Conservation (phyloP, 2,329 filamentous ascomycete genomes). For the Xylaria sp. region DNA sequence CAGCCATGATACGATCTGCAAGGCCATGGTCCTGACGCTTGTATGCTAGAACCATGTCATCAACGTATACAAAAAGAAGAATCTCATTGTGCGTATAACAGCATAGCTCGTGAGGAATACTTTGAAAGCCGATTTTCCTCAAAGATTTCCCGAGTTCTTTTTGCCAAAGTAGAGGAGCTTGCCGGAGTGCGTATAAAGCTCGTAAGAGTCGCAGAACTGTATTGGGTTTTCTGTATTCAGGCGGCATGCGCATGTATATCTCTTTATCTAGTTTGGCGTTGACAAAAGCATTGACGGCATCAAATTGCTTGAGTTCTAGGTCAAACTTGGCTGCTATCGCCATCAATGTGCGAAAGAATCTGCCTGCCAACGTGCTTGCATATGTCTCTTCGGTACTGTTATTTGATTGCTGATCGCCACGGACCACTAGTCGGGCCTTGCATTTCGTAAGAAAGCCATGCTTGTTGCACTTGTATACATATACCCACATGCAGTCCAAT, state of each 20-base stretch:
- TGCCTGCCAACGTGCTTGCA: neutral
- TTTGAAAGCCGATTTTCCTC: neutral
- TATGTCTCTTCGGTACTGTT: neutral
- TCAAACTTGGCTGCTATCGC: neutral
- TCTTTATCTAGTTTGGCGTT: neutral
- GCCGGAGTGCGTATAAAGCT: neutral
- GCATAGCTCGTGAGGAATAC: neutral
- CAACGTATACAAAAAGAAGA: neutral
- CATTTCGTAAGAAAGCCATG: neutral
- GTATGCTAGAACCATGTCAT: neutral
- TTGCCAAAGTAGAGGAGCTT: neutral
- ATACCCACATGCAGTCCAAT: slow-evolving; percentile 5
- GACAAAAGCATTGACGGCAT: neutral
- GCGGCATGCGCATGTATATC: neutral
- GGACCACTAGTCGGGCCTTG: neutral
- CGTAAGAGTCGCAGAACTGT: neutral
- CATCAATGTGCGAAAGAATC: neutral
- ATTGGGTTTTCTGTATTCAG: neutral
- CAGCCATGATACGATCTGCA: too few relatives aligned
- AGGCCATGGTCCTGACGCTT: too few relatives aligned
- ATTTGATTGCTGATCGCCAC: slow-evolving; percentile 1
- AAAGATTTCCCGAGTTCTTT: neutral
- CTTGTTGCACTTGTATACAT: slow-evolving; percentile 4
- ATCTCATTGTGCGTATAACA: neutral
- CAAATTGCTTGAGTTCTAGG: neutral